phyloP scores from a whole-genome alignment of 2,329 filamentous ascomycete genomes.

The Trichoderma sp. region DNA sequence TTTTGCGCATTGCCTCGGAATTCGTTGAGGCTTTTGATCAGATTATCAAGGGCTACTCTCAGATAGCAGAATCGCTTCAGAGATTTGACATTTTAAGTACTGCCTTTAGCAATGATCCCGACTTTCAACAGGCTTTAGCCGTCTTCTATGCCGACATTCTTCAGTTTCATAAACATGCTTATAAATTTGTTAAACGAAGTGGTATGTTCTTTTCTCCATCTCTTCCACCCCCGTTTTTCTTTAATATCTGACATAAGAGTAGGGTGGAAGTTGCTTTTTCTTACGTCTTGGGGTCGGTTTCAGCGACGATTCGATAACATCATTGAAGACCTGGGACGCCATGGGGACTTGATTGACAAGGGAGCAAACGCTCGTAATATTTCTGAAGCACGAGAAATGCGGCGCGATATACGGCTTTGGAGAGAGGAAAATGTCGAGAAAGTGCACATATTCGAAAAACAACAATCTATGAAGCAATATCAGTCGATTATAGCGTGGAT shows the following conservation, averaged over 20 bases:
- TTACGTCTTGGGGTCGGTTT: conserved; percentile 1
- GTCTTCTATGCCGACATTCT: conserved; percentile 54
- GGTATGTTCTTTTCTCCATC: not conserved
- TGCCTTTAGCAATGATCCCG: conserved; percentile 37
- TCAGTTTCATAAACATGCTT: conserved; percentile 51
- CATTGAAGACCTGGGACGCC: not conserved
- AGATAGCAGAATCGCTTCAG: not conserved
- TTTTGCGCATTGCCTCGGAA: not conserved
- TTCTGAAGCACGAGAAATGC: not conserved
- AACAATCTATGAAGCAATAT: not conserved
- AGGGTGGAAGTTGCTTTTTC: not conserved
- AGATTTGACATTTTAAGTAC: conserved; percentile 34
- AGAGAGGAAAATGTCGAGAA: conserved; percentile 55
- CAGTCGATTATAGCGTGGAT: not conserved
- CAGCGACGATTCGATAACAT: not conserved
- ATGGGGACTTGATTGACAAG: not conserved
- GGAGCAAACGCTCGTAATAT: not conserved
- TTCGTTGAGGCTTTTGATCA: not conserved
- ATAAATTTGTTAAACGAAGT: conserved; percentile 47
- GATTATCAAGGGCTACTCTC: conserved; percentile 1
- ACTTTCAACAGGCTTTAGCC: conserved; percentile 48
- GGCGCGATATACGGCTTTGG: conserved; percentile 35
- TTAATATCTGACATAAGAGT: too few species aligned
- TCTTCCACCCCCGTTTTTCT: not conserved
- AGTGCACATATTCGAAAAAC: not conserved